Base-by-base conservation (phyloP, 1,139 yeast species). In the Debaryomyces robertsiae region DNA sequence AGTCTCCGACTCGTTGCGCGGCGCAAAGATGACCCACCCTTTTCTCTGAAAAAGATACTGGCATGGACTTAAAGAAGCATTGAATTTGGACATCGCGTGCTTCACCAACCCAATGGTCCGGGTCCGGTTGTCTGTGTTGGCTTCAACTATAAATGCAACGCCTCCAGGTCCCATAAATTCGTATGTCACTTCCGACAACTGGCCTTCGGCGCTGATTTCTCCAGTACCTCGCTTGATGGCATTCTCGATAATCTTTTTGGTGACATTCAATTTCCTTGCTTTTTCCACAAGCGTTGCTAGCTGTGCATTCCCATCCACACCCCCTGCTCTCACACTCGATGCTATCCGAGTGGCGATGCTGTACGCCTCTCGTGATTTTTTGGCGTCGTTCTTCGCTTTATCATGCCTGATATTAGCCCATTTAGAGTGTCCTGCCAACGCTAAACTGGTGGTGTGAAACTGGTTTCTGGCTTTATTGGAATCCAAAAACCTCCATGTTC, bases 321-420 rank as follows among this genome's bases (percentile, higher is more conserved):
- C 79, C 9, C 74, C 75, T 9, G 52, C 57, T 48, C 81, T 80
- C 0, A 87, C 93, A 38, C 93, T 86, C 30, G 85, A 73, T 10
- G 84, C 80, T 44, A 93, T 87, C 54, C 81, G 77, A 40, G 79
- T 77, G 9, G 96, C 86, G 55, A 85, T 71, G 53, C 83, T 79
- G 50, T 85, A 84, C 7, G 91, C 83, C 38, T 81, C 73, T 44
- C 81, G 78, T 43, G 89, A 82, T 55, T 80, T 79, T 46, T 78
- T 81, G 11, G 91, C 88, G 63, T 93, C 98, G 57, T 90, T 89
- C 49, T 89, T 88, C 42, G 95, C 95, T 65, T 93, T 93, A 59
- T 88, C 95, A 56, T 90, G 97, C 57, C 90, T 84, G 50, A 93
- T 93, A 40, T 88, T 89, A 32, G 95, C 88, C 98, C 98, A 93